Conservation (phyloP, 2,329 filamentous ascomycete genomes). For the Sphaerulina vaccinii region DNA sequence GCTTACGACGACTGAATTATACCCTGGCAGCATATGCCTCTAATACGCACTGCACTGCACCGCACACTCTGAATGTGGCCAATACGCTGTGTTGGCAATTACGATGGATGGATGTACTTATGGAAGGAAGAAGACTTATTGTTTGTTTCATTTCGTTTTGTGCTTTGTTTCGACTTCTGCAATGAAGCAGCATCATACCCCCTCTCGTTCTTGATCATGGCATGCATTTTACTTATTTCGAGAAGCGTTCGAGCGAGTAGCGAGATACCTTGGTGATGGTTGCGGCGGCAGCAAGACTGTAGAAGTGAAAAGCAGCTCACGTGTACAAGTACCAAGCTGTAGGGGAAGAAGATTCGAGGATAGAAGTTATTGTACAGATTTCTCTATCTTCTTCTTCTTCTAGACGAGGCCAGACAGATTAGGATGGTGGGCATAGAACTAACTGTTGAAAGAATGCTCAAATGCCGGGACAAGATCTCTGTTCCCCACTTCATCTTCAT, state of each 20-base stretch:
- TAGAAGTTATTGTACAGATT: background rate
- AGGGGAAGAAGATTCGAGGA: too few species aligned
- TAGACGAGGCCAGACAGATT: too few species aligned
- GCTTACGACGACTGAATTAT: conserved; percentile 4
- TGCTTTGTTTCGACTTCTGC: conserved; percentile 10
- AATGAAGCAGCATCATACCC: conserved; percentile 27
- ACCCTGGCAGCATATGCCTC: background rate
- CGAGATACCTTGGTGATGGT: conserved; percentile 1
- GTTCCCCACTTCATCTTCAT: too few species aligned
- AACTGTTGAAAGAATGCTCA: too few species aligned
- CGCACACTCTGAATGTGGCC: background rate
- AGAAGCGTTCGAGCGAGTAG: conserved; percentile 19
- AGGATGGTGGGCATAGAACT: too few species aligned
- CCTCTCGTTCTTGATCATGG: conserved; percentile 16
- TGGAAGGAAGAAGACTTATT: conserved; percentile 2
- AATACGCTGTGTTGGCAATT: conserved; percentile 6
- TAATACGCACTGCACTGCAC: background rate
- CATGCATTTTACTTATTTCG: background rate
- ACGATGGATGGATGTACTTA: background rate
- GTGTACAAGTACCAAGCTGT: background rate
- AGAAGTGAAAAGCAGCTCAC: background rate
- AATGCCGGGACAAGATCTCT: too few species aligned
- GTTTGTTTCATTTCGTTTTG: conserved; percentile 1
- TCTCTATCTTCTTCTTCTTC: background rate
- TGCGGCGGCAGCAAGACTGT: background rate